phyloP scores from a whole-genome alignment of 805 yeast species.

The Wickerhamomyces silvicola region DNA sequence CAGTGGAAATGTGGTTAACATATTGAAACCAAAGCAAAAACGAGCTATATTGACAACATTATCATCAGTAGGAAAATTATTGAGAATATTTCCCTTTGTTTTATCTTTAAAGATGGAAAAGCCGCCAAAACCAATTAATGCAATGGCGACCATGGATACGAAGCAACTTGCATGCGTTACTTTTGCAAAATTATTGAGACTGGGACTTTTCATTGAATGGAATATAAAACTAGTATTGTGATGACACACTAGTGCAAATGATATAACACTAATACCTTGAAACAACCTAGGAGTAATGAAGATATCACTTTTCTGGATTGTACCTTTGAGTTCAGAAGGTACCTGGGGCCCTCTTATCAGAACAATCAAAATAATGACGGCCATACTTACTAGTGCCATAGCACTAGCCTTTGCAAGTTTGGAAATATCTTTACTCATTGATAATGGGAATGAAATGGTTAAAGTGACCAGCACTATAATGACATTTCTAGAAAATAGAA shows the following conservation, averaged over 20 bases:
- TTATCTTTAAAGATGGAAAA: slow-evolving; percentile 64
- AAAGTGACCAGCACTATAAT: slow-evolving; percentile 65
- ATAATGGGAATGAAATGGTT: slow-evolving; percentile 75
- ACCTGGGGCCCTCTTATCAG: slow-evolving; percentile 65
- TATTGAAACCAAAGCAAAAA: slow-evolving; percentile 84
- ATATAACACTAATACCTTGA: slow-evolving; percentile 89
- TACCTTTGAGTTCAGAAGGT: slow-evolving; percentile 41
- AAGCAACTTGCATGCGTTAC: slow-evolving; percentile 82
- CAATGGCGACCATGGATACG: slow-evolving; percentile 74
- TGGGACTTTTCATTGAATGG: slow-evolving; percentile 73
- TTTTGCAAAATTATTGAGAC: slow-evolving; percentile 64
- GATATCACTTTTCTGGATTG: slow-evolving; percentile 36
- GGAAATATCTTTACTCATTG: slow-evolving; percentile 74
- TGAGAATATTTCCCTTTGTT: slow-evolving; percentile 82
- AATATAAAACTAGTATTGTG: slow-evolving; percentile 89
- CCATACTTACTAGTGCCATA: slow-evolving; percentile 81
- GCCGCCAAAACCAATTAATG: slow-evolving; percentile 74
- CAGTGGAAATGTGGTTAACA: slow-evolving; percentile 87
- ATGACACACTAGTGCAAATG: slow-evolving; percentile 93
- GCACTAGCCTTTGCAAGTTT: slow-evolving; percentile 83
- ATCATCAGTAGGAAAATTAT: slow-evolving; percentile 78
- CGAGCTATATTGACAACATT: slow-evolving; percentile 78
- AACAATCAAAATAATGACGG: slow-evolving; percentile 67
- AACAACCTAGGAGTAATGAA: slow-evolving; percentile 61
- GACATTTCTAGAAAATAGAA: slow-evolving; percentile 60